phyloP scores from a whole-genome alignment of 2,329 filamentous ascomycete genomes.

The Exophiala phaeomuriformis region DNA sequence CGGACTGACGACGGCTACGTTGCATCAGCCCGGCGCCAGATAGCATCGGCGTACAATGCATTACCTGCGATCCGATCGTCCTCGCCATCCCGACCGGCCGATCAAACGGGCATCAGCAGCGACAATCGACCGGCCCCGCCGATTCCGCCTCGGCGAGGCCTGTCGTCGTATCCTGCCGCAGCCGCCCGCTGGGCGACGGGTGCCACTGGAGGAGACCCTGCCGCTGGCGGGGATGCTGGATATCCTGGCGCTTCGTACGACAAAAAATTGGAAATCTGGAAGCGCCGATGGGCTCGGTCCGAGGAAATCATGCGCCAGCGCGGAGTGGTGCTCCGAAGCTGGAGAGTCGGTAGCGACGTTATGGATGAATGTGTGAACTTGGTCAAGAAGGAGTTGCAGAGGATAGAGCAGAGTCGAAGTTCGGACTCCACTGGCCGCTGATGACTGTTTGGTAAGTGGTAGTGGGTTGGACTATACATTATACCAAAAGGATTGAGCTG shows the following conservation, averaged over 20 bases:
- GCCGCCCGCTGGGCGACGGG: conserved; percentile 31
- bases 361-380: conserved; percentile 40
- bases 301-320: conserved; percentile 37
- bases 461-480: too few species aligned
- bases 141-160: conserved; percentile 28
- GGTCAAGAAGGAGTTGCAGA: conserved; percentile 35
- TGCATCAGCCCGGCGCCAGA: conserved; percentile 23
- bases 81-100: conserved; percentile 23
- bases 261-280: conserved; percentile 45
- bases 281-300: conserved; percentile 42
- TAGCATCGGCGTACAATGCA: conserved; percentile 23
- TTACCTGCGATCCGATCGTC: conserved; percentile 26
- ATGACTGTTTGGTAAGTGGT: too few species aligned
- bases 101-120: conserved; percentile 28
- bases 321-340: conserved; percentile 40
- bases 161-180: conserved; percentile 29
- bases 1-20: conserved; percentile 25
- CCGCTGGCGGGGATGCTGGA: conserved; percentile 20
- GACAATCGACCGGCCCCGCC: conserved; percentile 26
- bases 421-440: too few species aligned
- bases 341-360: conserved; percentile 42
- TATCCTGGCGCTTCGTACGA: conserved; percentile 29
- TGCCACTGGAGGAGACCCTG: conserved; percentile 17
- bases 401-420: not conserved
- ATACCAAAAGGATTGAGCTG: too few species aligned